Base-by-base conservation (phyloP, 257 asterid species). In the Solanum chilense region DNA sequence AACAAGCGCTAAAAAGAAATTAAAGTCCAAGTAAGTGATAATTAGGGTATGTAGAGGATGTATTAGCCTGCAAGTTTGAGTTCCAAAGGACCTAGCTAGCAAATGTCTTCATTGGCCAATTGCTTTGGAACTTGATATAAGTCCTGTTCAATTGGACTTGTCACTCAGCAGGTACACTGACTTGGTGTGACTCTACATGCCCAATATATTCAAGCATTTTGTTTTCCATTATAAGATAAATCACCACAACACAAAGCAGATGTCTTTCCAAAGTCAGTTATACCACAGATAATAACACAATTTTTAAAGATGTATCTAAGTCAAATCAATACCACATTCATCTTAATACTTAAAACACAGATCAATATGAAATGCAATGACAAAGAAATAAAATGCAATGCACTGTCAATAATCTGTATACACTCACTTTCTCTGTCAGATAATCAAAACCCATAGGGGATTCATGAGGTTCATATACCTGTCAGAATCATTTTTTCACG, bases 401-500 rank as follows among this genome's bases (percentile, higher is more conserved):
- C 68, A 9, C 68, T 4, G 68, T 27, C 27, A 60, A 60, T 12
- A 60, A 0, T 21, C 10, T 60, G 13, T 60, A 60, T 1, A 60
- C 27, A 58, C 68, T 12, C 3, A 27, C 27, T 60, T 20, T 21
- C 6, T 21, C 3, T 60, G 12, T 60, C 13, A 10, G 27, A 60
- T 21, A 60, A 27, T 60, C 68, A 0, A 60, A 27, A 4, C 10
- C 3, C 10, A 21, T 21, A 0, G 6, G 68, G 6, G 1, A 9
- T 12, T 60, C 18, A 60, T 60, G 12, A 60, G 2, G 68, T 60
- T 12, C 1, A 60, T 60, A 21, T 60, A 60, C 6, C 2, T 1
- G 13, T 9, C 0, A 13, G 0, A 21, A 60, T 60, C 2, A 60
- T 21, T 21, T 60, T 58, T 60, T 0, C 21, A 20, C 9, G 27